A percentile compares a stretch with the other conserved stretches of the same genome.
These are phyloP conservation scores for Starmerella floris DNA, from an alignment of 805 yeast genomes.

Conservation along the genomic window DNA sequence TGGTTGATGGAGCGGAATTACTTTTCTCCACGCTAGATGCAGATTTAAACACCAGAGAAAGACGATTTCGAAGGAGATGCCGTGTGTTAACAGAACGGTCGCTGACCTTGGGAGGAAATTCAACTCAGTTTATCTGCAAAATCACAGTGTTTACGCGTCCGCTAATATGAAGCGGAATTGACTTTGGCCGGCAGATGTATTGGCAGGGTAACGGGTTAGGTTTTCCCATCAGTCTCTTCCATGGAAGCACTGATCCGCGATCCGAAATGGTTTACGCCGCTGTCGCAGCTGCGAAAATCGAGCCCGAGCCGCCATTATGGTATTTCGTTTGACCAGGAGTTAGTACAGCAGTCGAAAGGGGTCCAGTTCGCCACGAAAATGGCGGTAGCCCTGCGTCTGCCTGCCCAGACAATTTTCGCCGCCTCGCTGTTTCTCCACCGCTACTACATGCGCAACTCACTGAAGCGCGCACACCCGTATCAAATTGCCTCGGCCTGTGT, in stretches of 20 bases:
- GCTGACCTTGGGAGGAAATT: too few species aligned
- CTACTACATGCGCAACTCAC: conserved; percentile 37
- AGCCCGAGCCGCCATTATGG: conserved; percentile 26
- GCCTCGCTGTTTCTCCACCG: conserved; percentile 40
- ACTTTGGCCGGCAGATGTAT: neutral
- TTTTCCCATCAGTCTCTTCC: neutral
- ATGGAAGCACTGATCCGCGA: conserved; percentile 20
- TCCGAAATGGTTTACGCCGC: conserved; percentile 23
- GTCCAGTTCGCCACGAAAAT: conserved; percentile 35
- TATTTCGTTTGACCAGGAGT: conserved; percentile 31
- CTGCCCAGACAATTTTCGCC: conserved; percentile 36
- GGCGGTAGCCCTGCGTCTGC: conserved; percentile 34
- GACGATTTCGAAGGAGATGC: too few species aligned
- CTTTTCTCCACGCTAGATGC: too few species aligned
- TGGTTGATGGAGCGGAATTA: too few species aligned
- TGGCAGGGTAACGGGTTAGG: neutral
- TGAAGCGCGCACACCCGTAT: conserved; percentile 35
- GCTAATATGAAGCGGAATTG: too few species aligned
- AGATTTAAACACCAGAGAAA: too few species aligned
- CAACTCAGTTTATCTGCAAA: too few species aligned
- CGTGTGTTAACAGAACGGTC: too few species aligned
- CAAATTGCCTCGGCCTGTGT: conserved; percentile 40
- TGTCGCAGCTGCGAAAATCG: conserved; percentile 14
- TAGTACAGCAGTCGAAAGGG: conserved; percentile 36
- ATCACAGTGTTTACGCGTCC: too few species aligned